Evolutionary conservation across 345 rosid genomes (phyloP).

Genomic region (Bruguiera parviflora): DNA sequence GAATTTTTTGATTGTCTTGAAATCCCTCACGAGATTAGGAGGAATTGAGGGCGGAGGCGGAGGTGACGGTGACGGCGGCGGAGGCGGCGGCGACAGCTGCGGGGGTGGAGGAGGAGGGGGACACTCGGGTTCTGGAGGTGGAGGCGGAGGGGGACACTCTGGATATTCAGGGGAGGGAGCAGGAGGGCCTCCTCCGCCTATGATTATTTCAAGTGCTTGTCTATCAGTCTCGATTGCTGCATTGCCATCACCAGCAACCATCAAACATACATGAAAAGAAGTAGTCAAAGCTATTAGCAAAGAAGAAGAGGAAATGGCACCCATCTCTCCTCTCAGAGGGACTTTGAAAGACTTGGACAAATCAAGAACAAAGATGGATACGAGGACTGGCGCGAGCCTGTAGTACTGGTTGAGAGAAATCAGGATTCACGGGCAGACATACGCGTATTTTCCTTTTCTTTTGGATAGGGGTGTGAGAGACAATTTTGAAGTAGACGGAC

Average conservation of each 20-base stretch:
- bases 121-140: constrained; percentile 1
- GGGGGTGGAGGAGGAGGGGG: background rate
- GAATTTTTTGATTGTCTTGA: no score
- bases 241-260: background rate
- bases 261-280: constrained; percentile 1
- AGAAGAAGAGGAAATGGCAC: background rate
- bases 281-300: constrained; percentile 7
- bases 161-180: background rate
- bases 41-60: rapidly evolving
- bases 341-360: no score
- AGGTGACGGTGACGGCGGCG: rapidly evolving
- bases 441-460: no score
- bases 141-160: background rate
- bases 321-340: constrained; percentile 8
- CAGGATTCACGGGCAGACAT: no score
- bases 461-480: no score
- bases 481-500: no score
- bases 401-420: no score
- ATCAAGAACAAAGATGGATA: no score
- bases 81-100: rapidly evolving
- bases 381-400: no score
- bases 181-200: constrained; percentile 5
- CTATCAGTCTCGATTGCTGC: constrained; percentile 8
- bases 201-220: constrained; percentile 28
- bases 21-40: no score